Conservation (phyloP, 1,139 yeast species). For the Pichia sp. region DNA sequence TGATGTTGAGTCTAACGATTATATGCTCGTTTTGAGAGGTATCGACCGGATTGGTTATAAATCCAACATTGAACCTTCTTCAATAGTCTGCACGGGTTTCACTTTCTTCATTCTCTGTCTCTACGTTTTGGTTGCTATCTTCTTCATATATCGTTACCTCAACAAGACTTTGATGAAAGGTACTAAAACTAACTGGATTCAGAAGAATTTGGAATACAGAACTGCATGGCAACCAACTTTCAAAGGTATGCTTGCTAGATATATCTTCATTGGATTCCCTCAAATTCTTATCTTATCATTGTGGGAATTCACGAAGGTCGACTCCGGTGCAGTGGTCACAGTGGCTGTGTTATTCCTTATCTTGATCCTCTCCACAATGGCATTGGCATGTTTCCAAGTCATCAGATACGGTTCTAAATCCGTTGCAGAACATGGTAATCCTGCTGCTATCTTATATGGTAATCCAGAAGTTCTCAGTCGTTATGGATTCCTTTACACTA, state of each 20-base stretch:
- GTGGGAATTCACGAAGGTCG: slow-evolving; percentile 66
- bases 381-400: slow-evolving; percentile 56
- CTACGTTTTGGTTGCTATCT: slow-evolving; percentile 47
- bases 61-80: slow-evolving; percentile 63
- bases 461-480: slow-evolving; percentile 55
- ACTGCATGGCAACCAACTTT: slow-evolving; percentile 46
- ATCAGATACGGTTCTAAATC: slow-evolving; percentile 50
- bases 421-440: slow-evolving; percentile 47
- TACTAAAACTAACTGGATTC: slow-evolving; percentile 36
- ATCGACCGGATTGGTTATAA: slow-evolving; percentile 65
- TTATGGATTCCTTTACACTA: slow-evolving; percentile 76
- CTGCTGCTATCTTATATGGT: slow-evolving; percentile 75
- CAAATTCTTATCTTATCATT: slow-evolving; percentile 62
- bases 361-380: slow-evolving; percentile 46
- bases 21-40: slow-evolving; percentile 61
- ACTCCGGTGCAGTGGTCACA: slow-evolving; percentile 70
- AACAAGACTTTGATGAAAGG: slow-evolving; percentile 36
- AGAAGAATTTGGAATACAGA: slow-evolving; percentile 42
- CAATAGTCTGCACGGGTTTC: slow-evolving; percentile 69
- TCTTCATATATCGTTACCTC: slow-evolving; percentile 38
- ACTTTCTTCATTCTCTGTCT: slow-evolving; percentile 68
- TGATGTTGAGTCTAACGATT: slow-evolving; percentile 24
- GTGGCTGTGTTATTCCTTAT: slow-evolving; percentile 58
- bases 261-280: slow-evolving; percentile 68
- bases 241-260: slow-evolving; percentile 64